Evolutionary conservation across 148 eudicot species (phyloP).

Genomic region (Pharnaceum exiguum): DNA sequence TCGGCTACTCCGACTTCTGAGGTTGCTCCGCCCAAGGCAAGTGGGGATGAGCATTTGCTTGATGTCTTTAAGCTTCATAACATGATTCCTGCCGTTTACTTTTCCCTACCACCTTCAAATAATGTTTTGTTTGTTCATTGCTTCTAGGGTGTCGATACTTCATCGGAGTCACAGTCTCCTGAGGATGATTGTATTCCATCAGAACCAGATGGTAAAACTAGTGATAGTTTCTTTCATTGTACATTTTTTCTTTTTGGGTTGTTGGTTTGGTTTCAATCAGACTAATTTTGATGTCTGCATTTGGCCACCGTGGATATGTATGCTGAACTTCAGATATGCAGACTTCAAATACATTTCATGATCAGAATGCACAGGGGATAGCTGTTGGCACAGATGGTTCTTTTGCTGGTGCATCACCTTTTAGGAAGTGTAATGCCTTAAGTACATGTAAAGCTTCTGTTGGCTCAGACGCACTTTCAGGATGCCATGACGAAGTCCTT

Average conservation of each 20-base stretch:
- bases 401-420: constrained; percentile 15
- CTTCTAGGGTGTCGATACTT: constrained; percentile 34
- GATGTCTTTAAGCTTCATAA: background rate
- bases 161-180: constrained; percentile 27
- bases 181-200: constrained; percentile 30
- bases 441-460: constrained; percentile 1
- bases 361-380: constrained; percentile 19
- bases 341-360: constrained; percentile 13
- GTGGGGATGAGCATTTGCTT: constrained; percentile 29
- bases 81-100: background rate
- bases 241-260: background rate
- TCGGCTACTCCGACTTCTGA: constrained; percentile 14
- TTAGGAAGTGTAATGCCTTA: constrained; percentile 17
- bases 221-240: background rate
- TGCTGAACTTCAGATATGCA: constrained; percentile 18
- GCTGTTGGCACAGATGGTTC: constrained; percentile 16
- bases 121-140: background rate
- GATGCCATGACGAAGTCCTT: background rate
- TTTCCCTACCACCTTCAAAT: background rate
- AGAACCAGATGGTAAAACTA: constrained; percentile 15
- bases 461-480: background rate
- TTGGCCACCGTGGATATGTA: background rate
- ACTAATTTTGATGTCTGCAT: background rate
- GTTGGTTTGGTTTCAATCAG: background rate
- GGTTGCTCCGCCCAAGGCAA: background rate